Evolutionary conservation across 352 stramenopile genomes (phyloP), one percentile per base, ranked within the genome.

Genomic region (Globisporangium okanoganense): DNA sequence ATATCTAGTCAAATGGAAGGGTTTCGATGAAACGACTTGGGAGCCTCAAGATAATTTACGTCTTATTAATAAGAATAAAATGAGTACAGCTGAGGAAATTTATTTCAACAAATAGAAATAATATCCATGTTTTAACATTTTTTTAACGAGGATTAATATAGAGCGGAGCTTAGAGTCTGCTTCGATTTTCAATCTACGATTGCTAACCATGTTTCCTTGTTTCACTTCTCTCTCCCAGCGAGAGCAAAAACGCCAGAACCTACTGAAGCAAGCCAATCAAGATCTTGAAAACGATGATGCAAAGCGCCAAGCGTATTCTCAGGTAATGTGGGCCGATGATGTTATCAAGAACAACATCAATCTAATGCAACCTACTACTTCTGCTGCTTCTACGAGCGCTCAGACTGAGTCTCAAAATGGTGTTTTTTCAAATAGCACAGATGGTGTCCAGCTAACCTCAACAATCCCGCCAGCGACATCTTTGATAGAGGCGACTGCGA

Each of bases 1-100:
- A 43, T 69, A 69, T 38, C 52, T 60, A 14, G 29, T 69, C 3
- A 69, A 69, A 27, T 69, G 63, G 63, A 22, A 27, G 2, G 45
- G 47, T 25, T 58, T 35, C 16, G 36, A 69, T 41, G 57, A 69
- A 48, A 10, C 63, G 9, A 65, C 52, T 14, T 62, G 52, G 50
- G 63, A 69, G 22, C 43, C 31, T 12, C 51, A 69, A 45, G 36
- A 54, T 18, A 69, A 69, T 48, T 33, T 69, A 9, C 25, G 63
- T 38, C 27, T 69, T 8, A 62, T 62, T 10, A 65, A 65, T 18
- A 61, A 62, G 8, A 69, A 69, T 24, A 55, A 29, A 52, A 58
- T 58, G 50, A 64, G 16, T 43, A 43, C 36, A 43, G 36, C 36
- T n/a, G 36, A 43, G 36, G 36, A 43, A 43, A 38, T 38, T 38